Base-by-base conservation (phyloP, 495 filamentous ascomycete species). In the Neurospora sp. region DNA sequence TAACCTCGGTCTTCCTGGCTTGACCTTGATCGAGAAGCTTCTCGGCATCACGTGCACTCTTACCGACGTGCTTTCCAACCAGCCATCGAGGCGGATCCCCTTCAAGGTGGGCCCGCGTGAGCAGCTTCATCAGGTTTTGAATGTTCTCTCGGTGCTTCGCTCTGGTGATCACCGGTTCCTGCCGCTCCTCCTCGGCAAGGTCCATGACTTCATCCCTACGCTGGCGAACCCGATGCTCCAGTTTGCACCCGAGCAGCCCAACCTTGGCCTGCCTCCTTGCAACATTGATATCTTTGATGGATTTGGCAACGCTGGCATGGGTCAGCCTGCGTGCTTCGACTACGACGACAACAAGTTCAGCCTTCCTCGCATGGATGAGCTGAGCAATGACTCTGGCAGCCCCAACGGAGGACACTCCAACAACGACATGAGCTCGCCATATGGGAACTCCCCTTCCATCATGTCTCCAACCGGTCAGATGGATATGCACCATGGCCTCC, bases 11-110 rank as follows among this genome's bases (percentile, higher is more conserved):
- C 45, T 81, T 9, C 75, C 91, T 87, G 59, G 89, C 9, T 71
- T 93, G 68, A 89, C 89, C 37, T 79, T 94, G 75, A 91, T 94
- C 61, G 92, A 93, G 73, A 94, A 94, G 78, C 83, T 96, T 48
- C 89, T 94, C 73, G 90, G 92, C 76, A 85, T 94, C 53, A 88
- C 92, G 7, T 91, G 88, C 77, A 88, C 91, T 20, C 84, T 95
- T 65, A 89, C 87, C 16, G 93, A 95, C 75, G 89, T 92, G 9
- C 89, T 95, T 69, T 85, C 89, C 4, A 88, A 90, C 72, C 86
- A 92, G 8, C 86, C 88, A 10, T 80, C 88, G 0, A 85, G 89
- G 3, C 83, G 87, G 5, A 84, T 86, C 16, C 84, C 86, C 22
- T 92, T 91, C 78, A 85, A 87, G 35, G 81, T 88, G 31, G 90